These are phyloP conservation scores for apple (Malus domestica) DNA, from an alignment of 306 rosid species.

Conservation along the genomic window ASM211411v1 NC_041797.1:6722501-6723000, in stretches of 20 bases:
- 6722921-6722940: conserved; percentile 78
- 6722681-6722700: conserved; percentile 56
- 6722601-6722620: conserved; percentile 67
- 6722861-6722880: conserved; percentile 79
- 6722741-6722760: conserved; percentile 78
- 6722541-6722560: conserved; percentile 66
- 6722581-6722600: conserved; percentile 75
- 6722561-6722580: conserved; percentile 84
- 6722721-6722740: conserved; percentile 40
- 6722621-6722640: conserved; percentile 68
- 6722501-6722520: conserved; percentile 78
- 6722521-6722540: conserved; percentile 80
- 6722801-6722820: not conserved
- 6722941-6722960: conserved; percentile 60
- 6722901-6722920: conserved; percentile 77
- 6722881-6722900: conserved; percentile 76
- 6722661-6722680: conserved; percentile 58
- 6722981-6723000: conserved; percentile 80
- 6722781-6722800: conserved; percentile 36
- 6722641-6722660: conserved; percentile 73
- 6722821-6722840: conserved; percentile 34
- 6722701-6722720: conserved; percentile 23
- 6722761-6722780: conserved; percentile 82
- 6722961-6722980: conserved; percentile 82
- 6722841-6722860: conserved; percentile 59